These are phyloP conservation scores for Cryptosporidium viatorum DNA, from an alignment of 169 alveolate genomes.

Conservation along the genomic window DNA sequence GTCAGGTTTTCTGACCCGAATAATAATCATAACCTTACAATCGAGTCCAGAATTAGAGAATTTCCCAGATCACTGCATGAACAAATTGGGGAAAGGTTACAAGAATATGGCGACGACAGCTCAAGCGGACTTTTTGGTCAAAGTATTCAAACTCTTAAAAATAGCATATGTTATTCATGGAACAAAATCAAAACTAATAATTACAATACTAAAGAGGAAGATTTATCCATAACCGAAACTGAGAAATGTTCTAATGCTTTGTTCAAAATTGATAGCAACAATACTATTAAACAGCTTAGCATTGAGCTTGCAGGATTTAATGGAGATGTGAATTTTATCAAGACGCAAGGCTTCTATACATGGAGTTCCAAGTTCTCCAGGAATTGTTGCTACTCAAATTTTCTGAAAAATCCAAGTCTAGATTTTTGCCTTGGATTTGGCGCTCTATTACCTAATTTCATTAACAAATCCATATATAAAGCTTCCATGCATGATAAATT, in stretches of 20 bases:
- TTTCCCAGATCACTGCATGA: neutral
- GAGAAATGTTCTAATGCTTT: neutral
- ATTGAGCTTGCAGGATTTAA: constrained; percentile 59
- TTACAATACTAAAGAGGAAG: neutral
- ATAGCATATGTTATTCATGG: constrained; percentile 63
- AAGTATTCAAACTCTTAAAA: constrained; percentile 29
- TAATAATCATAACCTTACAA: neutral
- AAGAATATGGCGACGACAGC: neutral
- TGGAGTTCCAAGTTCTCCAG: constrained; percentile 39
- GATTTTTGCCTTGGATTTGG: constrained; percentile 48
- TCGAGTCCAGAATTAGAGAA: constrained; percentile 58
- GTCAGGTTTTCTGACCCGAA: constrained; percentile 30
- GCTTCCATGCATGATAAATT: constrained; percentile 55
- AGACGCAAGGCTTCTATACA: constrained; percentile 38
- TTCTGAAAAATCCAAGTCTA: constrained; percentile 2
- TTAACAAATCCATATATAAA: neutral
- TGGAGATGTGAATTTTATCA: constrained; percentile 42
- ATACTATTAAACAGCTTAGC: constrained; percentile 31
- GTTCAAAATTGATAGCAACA: neutral
- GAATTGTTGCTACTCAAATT: neutral
- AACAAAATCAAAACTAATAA: neutral
- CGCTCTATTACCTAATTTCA: constrained; percentile 23
- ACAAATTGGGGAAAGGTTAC: neutral
- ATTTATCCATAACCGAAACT: neutral
- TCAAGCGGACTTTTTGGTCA: neutral